Base-by-base conservation (phyloP, 768 basidiomycete species). In the Hysterangium stoloniferum region DNA sequence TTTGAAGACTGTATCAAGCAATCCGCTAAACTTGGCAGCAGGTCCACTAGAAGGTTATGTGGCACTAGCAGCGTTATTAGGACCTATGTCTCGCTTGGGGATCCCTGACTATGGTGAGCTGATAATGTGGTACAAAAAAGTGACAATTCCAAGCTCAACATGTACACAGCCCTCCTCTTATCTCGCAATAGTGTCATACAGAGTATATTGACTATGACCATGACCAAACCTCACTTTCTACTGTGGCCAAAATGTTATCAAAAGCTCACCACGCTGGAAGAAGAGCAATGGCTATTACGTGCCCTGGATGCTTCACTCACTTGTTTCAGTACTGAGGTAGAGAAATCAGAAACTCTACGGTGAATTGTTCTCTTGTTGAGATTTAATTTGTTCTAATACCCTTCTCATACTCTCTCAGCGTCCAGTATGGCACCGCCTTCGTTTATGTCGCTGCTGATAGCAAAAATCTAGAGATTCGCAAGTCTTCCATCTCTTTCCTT, bases 41-140 rank as follows among this genome's bases (percentile, higher is more conserved):
- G 85, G 85, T 0, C 83, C 85, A n/a, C 61, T 87, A 35, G 94
- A 96, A 59, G 92, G 86, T 0, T 95, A 92, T 61, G 75, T 93
- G 11, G 80, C 87, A 1, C 62, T 81, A 20, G 77, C 88, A 1
- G 65, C 82, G 2, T 65, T 91, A 7, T 70, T 91, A 5, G 82
- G 84, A 1, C 80, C 82, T 0, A 59, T 85, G 35, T 59, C 72
- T 19, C 67, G 64, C 35, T 73, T 72, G 9, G 71, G 71, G 17
- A 19, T 45, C 15, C 44, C 15, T 8, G 28, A 29, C 33, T 45
- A 45, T 22, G 31, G 44, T 45, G 29, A 31, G 22, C 2, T 20
- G 17, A 34, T 34, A 9, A 34, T 9, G 9, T 17, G 17, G 33
- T 9, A 34, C 9, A 9, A 9, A 17, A 17, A 17, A 17, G 33